Base-by-base conservation (phyloP, 2,329 filamentous ascomycete species). In the Trichophyton schoenleinii region DNA sequence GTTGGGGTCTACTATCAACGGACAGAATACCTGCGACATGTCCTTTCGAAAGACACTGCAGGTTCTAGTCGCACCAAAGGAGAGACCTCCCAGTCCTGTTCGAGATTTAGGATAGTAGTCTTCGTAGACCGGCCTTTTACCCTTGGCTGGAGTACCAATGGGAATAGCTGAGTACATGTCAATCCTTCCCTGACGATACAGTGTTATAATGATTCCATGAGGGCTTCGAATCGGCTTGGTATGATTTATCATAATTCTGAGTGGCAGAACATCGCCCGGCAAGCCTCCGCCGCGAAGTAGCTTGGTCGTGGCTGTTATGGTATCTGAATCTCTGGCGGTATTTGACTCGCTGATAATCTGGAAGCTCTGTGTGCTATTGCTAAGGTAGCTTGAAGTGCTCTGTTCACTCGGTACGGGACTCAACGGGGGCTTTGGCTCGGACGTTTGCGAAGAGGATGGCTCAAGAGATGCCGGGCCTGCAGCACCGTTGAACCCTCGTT, bases 11-110 rank as follows among this genome's bases (percentile, higher is more conserved):
- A 97, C 86, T 60, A 96, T 89, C 53, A 99, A 79, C 3, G 94
- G 91, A 20, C 88, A 87, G 61, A 95, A 90, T 0, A 88, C 87
- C 72, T 99, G 94, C 3, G 89, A 87, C 2, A 99, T 78, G 71
- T 99, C 94, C 72, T 97, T 97, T 60, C 94, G 87, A 71, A 96
- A 97, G n/a, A 94, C 83, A 72, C 91, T 94, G 70, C 86, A 92
- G 1, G 91, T 91, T 42, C 89, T 87, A 5, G 88, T 88, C 1
- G 90, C 94, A 1, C 89, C 89, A 46, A 97, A 79, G 0, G 91
- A 95, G 31, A 97, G 78, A 0, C 91, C 91, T 15, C 88, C 89
- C 6, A 96, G 81, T 0, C 91, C 91, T 0, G 91, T 95, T 63
- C 87, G 85, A 1, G 91, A 96, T 68, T 87, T 89, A 3, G 91